These are phyloP conservation scores for Ganoderma lingzhi DNA, from an alignment of 1,284 basidiomycete genomes.

Conservation along the genomic window DNA sequence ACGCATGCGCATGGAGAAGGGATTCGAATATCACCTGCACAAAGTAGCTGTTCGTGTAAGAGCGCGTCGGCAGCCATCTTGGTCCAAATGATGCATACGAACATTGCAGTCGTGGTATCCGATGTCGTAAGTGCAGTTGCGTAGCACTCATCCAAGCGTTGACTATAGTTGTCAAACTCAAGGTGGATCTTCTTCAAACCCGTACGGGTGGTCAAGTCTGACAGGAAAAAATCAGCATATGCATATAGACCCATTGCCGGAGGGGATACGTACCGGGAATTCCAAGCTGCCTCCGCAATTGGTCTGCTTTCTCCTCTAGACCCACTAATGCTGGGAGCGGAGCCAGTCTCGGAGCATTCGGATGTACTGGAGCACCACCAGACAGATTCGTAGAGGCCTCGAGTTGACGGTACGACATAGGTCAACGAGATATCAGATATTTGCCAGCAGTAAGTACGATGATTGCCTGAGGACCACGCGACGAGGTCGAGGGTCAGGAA, in stretches of 20 bases:
- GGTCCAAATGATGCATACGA: background rate
- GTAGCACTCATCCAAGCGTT: constrained; percentile 1
- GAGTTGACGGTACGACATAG: background rate
- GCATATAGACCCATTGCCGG: background rate
- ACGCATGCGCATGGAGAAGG: background rate
- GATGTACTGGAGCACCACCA: background rate
- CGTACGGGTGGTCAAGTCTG: background rate
- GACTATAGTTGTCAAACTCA: background rate
- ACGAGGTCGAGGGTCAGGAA: background rate
- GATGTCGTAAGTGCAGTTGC: background rate
- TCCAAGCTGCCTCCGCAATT: background rate
- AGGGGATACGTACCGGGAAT: background rate
- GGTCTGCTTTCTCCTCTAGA: background rate
- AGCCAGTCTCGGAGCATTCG: background rate
- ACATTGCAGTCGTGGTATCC: background rate
- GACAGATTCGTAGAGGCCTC: background rate
- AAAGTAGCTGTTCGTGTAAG: background rate
- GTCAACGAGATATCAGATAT: background rate
- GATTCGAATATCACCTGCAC: background rate
- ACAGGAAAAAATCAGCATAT: background rate
- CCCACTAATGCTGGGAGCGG: background rate
- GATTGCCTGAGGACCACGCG: background rate
- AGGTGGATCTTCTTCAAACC: background rate
- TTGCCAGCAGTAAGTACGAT: background rate
- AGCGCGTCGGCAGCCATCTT: background rate